Evolutionary conservation across 306 rosid species (phyloP), one percentile per base, ranked within the genome.

Genomic region (Spatholobus suberectus): DNA sequence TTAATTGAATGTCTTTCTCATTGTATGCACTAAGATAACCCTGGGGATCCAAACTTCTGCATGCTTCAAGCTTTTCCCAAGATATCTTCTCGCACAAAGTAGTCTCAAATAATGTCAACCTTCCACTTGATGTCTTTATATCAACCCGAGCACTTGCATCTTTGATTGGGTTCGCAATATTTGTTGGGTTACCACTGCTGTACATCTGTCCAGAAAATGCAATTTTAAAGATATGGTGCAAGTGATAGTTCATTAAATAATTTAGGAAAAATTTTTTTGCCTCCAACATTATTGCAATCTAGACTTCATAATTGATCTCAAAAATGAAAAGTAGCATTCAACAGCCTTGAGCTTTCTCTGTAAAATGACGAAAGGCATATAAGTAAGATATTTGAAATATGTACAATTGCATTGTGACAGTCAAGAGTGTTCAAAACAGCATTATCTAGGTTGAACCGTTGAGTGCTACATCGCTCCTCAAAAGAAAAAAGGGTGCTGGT

Each of bases 171-270:
- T 95, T 95, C 21, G 92, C 97, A 79, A 91, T 93, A 83, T 95
- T 95, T 46, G 98, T 95, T n/a, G 98, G 98, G 91, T 95, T 95
- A 59, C 98, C 98, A 52, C 97, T 95, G 85, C 97, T 93, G 81
- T 95, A 95, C 97, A 93, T 95, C 98, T 95, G 94, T 44, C 57
- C 69, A 77, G 38, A 82, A 73, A 83, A 62, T 21, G 72, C 24
- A 44, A 35, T 72, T 77, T 72, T 65, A 8, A 43, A 72, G 65
- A 49, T 71, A 85, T 76, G 49, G 69, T 71, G 73, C 15, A 4
- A 76, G 70, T 62, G 72, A 34, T 17, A 61, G 75, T 34, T 40
- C 75, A 51, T 62, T 10, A 76, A 70, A 76, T 17, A 70, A 34
- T 18, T 46, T 38, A 29, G 78, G 46, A 26, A 43, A 68, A 35